phyloP scores from a whole-genome alignment of 306 rosid species.

The Boehmeria nivea region DNA sequence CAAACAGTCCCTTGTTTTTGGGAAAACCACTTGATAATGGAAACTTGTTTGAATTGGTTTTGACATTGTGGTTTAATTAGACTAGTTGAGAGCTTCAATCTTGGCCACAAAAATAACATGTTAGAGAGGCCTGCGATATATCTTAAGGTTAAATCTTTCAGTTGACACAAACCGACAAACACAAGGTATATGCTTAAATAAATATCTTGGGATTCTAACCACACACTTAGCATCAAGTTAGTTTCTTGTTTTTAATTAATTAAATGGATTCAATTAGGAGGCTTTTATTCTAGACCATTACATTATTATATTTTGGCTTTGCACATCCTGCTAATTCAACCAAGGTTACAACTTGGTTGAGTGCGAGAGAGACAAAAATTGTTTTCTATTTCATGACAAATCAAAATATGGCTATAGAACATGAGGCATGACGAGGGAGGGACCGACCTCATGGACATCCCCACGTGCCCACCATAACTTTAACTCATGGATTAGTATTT shows the following conservation, averaged over 20 bases:
- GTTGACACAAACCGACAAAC: too few relatives aligned
- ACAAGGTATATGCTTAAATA: background rate
- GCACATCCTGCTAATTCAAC: background rate
- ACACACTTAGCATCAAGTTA: background rate
- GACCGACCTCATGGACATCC: conserved; percentile 33
- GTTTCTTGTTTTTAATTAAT: background rate
- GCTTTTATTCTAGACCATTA: too few relatives aligned
- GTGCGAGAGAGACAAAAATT: background rate
- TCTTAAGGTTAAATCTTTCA: too few relatives aligned
- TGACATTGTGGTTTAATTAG: too few relatives aligned
- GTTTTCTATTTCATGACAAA: background rate
- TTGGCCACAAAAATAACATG: too few relatives aligned
- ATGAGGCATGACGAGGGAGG: conserved; percentile 15
- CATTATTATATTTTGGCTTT: too few relatives aligned
- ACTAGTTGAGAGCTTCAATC: too few relatives aligned
- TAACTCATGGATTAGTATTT: conserved; percentile 13
- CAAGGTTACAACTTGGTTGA: background rate
- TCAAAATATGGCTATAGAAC: conserved; percentile 8
- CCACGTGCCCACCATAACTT: conserved; percentile 55
- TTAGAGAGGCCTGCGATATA: too few relatives aligned
- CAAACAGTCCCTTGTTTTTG: too few relatives aligned
- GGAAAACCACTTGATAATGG: too few relatives aligned
- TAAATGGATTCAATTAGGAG: too few relatives aligned
- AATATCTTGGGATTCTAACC: conserved; percentile 4
- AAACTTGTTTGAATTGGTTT: too few relatives aligned